Conservation (phyloP, 768 basidiomycete species). For the Saitozyma podzolica region DNA sequence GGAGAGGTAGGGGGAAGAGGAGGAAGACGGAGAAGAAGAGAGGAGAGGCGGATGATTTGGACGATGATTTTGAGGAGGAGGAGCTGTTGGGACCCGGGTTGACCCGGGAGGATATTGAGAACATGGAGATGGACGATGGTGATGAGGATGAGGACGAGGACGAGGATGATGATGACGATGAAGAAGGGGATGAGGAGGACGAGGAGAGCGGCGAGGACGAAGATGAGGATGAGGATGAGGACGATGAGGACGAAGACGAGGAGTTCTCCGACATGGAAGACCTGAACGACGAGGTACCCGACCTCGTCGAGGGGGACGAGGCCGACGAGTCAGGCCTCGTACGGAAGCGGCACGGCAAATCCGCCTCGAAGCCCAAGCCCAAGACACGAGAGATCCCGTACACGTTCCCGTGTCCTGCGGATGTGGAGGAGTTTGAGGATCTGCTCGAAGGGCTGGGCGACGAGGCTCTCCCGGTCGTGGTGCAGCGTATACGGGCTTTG, state of each 20-base stretch:
- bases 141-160: conserved; percentile 42
- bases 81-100: conserved; percentile 34
- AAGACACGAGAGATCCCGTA: conserved; percentile 72
- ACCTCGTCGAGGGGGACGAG: conserved; percentile 14
- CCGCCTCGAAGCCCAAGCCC: conserved; percentile 21
- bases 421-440: conserved; percentile 85
- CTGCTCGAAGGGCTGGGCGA: conserved; percentile 72
- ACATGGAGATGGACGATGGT: conserved; percentile 53
- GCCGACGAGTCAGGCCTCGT: conserved; percentile 57
- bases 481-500: conserved; percentile 85
- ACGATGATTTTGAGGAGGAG: conserved; percentile 62
- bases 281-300: conserved; percentile 20
- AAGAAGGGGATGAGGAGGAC: conserved; percentile 51
- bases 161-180: conserved; percentile 26
- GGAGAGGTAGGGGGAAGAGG: conserved; percentile 18
- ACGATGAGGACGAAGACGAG: conserved; percentile 49
- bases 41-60: conserved; percentile 80
- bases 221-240: conserved; percentile 54
- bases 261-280: conserved; percentile 48
- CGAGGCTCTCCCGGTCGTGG: conserved; percentile 70
- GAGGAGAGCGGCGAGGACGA: conserved; percentile 51
- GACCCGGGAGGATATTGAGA: conserved; percentile 55
- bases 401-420: conserved; percentile 84
- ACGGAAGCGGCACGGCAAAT: conserved; percentile 25
- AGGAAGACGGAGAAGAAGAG: conserved; percentile 55